A percentile compares a stretch with the other conserved stretches of the same genome.
Evolutionary conservation across 768 basidiomycete genomes (phyloP).

Genomic region (Mrakia blollopis): DNA sequence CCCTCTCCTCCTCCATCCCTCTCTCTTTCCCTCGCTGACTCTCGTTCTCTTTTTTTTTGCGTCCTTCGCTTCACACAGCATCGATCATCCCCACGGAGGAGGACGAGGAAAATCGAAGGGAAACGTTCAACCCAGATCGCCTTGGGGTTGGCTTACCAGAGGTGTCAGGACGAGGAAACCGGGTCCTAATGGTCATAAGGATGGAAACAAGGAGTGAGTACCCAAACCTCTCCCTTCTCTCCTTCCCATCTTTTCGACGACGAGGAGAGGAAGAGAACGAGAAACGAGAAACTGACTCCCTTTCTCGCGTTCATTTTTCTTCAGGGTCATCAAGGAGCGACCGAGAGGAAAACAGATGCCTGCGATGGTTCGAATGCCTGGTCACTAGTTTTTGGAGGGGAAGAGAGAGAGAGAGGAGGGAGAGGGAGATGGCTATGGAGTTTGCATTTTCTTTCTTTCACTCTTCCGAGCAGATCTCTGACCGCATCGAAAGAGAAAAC

Average conservation of each 20-base stretch:
- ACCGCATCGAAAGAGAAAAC: too few species aligned
- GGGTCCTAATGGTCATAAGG: constrained; percentile 55
- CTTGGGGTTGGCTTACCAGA: constrained; percentile 89
- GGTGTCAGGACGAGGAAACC: constrained; percentile 89
- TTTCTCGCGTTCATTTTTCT: background rate
- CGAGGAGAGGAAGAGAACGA: too few species aligned
- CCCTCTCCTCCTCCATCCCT: background rate
- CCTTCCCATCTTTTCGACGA: background rate
- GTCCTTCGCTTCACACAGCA: constrained; percentile 48
- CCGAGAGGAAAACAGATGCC: constrained; percentile 62
- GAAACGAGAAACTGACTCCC: background rate
- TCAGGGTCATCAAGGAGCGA: constrained; percentile 83
- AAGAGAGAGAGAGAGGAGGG: background rate
- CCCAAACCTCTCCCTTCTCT: background rate
- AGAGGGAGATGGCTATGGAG: background rate
- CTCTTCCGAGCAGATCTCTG: too few species aligned
- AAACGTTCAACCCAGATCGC: constrained; percentile 84
- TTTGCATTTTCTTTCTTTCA: background rate
- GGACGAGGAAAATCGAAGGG: constrained; percentile 97
- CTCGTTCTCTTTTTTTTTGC: too few species aligned
- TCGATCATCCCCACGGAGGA: constrained; percentile 88
- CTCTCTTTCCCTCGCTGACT: background rate
- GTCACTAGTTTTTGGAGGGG: constrained; percentile 35
- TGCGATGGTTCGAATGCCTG: constrained; percentile 8
- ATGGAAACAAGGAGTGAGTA: constrained; percentile 60